Base-by-base conservation (phyloP, 495 filamentous ascomycete species). In the Trichocladium uniseriatum region DNA sequence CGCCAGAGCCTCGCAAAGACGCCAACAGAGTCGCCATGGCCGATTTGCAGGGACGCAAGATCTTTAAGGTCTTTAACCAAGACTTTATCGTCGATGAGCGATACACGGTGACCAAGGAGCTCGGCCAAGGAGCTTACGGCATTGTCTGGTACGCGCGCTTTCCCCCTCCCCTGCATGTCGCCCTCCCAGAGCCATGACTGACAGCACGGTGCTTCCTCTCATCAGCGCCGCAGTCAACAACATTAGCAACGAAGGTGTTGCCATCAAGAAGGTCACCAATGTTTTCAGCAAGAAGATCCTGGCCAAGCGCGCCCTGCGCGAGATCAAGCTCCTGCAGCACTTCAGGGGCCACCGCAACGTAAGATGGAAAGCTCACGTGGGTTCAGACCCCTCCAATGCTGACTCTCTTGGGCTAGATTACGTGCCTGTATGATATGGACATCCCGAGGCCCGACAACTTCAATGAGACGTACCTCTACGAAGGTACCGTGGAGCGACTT, bases 251-350 rank as follows among this genome's bases (percentile, higher is more conserved):
- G 92, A 98, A 64, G 92, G 92, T n/a, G 90, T 98, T 46, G 92
- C 92, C 50, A 88, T 98, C 71, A 98, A 98, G 75, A 98, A 98
- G 68, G 87, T 98, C 61, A 98, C 92, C 69, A 98, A 98, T 84
- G 94, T 98, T 52, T 97, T 98, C 76, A 95, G 89, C 79, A 98
- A 98, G 75, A 97, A 97, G 81, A 98, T 98, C 56, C 74, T 98
- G 51, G 92, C 92, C 51, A 98, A 98, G 78, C 86, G 92, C 56
- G 92, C 94, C 45, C 69, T 98, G 73, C 80, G 94, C 67, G 92
- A 98, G 72, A 96, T 98, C 68, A 98, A 98, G 78, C 79, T 98
- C 51, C 77, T 98, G 50, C 94, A 96, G 73, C 92, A 98, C 63
- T 98, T 98, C 76, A 71, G 92, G 63, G 92, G 92, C 58, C 76